Evolutionary conservation across 83 land plant genomes (phyloP), one percentile per base, ranked within the genome.

Genomic region (Diphasiastrum complanatum): DNA sequence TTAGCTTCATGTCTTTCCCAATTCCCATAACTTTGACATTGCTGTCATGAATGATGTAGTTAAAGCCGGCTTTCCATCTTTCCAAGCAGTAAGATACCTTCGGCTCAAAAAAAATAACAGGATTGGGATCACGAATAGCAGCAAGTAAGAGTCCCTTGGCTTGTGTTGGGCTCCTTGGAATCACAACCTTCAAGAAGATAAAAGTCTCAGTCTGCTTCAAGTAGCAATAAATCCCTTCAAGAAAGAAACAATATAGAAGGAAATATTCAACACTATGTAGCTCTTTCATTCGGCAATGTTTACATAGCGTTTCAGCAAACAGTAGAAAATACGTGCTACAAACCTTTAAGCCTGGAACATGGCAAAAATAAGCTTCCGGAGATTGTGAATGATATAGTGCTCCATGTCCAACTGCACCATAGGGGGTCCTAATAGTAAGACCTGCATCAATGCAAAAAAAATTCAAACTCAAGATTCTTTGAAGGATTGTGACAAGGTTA

Each of bases 361-460:
- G 99, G 70, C 99, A 95, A 65, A 95, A 95, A 72, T 89, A 95
- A 46, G 99, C 83, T 78, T 95, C 99, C 45, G 99, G 99, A 24
- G 99, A 95, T 49, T 95, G 99, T n/a, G 99, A 95, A 59, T 95
- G 99, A 51, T 95, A 95, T 65, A 89, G 99, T 0, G 93, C 99
- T 54, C 99, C 99, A 73, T 95, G 99, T 30, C 97, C 99, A 64
- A 95, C 99, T 47, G 99, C 99, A 70, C 99, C 99, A 71, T 95
- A 95, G 22, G 99, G 99, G 37, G 97, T 75, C 65, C 99, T 73
- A 64, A 95, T 78, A 32, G 99, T 95, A 25, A 95, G 79, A 27
- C 99, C 99, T 95, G 78, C 19, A 32, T 19, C n/a, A 51, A 1
- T 34, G 26, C 18, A 49, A 3, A 45, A 1, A 0, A 1, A 18